phyloP scores from a whole-genome alignment of 768 basidiomycete genomes.

The Tulasnella sp. region DNA sequence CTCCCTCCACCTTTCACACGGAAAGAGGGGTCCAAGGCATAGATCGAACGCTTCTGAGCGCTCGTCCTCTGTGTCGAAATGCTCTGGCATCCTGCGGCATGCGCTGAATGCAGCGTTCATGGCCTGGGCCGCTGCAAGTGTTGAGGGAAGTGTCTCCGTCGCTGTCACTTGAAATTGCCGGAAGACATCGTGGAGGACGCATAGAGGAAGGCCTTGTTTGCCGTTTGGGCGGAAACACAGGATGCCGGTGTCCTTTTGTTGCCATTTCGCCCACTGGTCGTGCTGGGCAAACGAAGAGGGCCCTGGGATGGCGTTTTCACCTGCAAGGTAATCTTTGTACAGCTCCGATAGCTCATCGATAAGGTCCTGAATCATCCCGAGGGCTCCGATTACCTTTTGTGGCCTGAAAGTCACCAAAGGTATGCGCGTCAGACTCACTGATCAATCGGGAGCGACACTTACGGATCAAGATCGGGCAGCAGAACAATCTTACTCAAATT shows the following conservation, averaged over 20 bases:
- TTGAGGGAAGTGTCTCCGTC: background rate
- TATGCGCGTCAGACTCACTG: no score
- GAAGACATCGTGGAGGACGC: conserved; percentile 9
- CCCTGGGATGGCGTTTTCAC: background rate
- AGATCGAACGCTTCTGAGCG: background rate
- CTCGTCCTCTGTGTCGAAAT: background rate
- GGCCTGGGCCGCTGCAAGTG: background rate
- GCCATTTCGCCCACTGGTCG: background rate
- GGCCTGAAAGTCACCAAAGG: no score
- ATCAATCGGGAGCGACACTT: no score
- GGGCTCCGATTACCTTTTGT: no score
- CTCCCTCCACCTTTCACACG: no score
- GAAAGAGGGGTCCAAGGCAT: background rate
- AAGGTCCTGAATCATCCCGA: no score
- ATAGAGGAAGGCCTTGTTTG: conserved; percentile 24
- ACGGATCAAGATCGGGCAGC: no score
- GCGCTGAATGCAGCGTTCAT: conserved; percentile 2
- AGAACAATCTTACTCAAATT: no score
- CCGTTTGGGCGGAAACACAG: conserved; percentile 11
- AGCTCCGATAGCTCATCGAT: background rate
- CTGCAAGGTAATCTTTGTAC: background rate
- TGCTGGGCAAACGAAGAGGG: conserved; percentile 6
- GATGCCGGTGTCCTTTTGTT: background rate
- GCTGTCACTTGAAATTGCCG: conserved; percentile 17
- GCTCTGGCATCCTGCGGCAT: background rate